A percentile compares a stretch with the other conserved stretches of the same genome.
Evolutionary conservation across 148 eudicot genomes (phyloP).

Genomic region (Talinum fruticosum): DNA sequence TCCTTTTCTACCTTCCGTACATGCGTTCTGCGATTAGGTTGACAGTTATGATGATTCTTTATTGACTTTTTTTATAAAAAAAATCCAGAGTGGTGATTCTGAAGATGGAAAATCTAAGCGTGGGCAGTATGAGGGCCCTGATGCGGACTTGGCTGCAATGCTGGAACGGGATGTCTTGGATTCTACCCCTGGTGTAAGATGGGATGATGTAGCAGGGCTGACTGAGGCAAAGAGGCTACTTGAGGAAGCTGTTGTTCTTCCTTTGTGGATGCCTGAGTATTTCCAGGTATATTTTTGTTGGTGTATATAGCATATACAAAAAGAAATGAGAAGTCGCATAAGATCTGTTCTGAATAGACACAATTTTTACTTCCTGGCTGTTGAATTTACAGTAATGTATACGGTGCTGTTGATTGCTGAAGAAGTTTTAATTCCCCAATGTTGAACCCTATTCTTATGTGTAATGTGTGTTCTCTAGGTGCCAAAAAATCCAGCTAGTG

Average conservation of each 20-base stretch:
- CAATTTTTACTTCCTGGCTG: not conserved
- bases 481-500: not conserved
- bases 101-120: conserved; percentile 92
- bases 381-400: not conserved
- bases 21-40: not conserved
- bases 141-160: conserved; percentile 96
- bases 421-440: not conserved
- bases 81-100: conserved; percentile 71
- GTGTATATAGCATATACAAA: no score
- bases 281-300: conserved; percentile 64
- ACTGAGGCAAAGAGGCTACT: conserved; percentile 96
- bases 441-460: not conserved
- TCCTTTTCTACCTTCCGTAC: not conserved
- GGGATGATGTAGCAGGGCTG: conserved; percentile 98
- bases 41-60: not conserved
- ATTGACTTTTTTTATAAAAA: conserved; percentile 11
- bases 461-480: not conserved
- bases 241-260: conserved; percentile 99
- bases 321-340: not conserved
- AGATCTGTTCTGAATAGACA: not conserved
- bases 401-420: not conserved
- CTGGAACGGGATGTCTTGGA: conserved; percentile 99
- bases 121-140: conserved; percentile 94
- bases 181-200: conserved; percentile 87
- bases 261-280: conserved; percentile 98